Base-by-base conservation (phyloP, 208 protist genomes). In the Strigomonas galati region DNA sequence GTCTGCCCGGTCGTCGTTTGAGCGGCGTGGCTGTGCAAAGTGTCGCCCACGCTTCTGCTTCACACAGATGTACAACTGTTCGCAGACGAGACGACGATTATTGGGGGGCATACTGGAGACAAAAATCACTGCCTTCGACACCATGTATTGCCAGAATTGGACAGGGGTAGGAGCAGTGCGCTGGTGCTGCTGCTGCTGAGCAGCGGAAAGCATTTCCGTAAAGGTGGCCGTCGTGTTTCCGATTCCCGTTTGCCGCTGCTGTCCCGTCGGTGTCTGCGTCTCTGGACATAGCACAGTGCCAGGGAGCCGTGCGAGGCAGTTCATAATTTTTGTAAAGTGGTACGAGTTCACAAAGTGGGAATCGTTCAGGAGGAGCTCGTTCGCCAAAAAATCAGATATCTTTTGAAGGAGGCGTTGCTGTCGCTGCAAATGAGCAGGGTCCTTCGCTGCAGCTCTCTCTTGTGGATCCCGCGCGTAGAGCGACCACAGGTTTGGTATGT, bases 71-170 rank as follows among this genome's bases (percentile, higher is more conserved):
- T 87, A 59, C 6, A 93, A 65, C 24, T 56, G 59, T 21, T 53
- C 60, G 58, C 83, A 89, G 9, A 84, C 77, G 1, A 72, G 44
- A 9, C 82, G 74, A 0, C 87, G 78, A 57, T 88, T 73, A 32
- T 44, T 43, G 9, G 74, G 68, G 0, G 84, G 58, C 23, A 90
- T 51, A 54, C 51, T 78, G 1, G 82, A 83, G 35, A 91, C 74
- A 65, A 94, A 94, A 27, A 94, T 85, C 63, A 78, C 84, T 27
- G 84, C 81, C 60, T 94, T 94, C 63, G 85, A 57, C 9, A 94
- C 70, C 10, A 94, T 70, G 55, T 84, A 94, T 19, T 68, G 65
- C 88, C 88, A 94, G 37, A 94, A 75, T 15, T 86, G 82, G 44
- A 63, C 81, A n/a, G 77, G 46, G 14, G 65, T 77, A n/a, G 48